phyloP scores from a whole-genome alignment of 345 rosid species.

The Citrus hindsii region DNA sequence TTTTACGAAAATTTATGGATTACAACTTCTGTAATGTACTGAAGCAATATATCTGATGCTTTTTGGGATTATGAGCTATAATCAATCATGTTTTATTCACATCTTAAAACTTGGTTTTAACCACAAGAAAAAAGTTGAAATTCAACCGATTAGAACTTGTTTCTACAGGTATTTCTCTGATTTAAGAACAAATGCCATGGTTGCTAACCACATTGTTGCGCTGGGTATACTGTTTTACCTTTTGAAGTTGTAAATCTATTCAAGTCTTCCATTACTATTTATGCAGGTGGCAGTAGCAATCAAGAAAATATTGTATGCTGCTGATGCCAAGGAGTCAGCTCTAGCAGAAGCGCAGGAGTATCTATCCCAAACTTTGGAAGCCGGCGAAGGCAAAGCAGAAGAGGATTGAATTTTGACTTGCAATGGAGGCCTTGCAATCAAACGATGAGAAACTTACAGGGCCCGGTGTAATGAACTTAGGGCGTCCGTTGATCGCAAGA shows the following conservation, averaged over 20 bases:
- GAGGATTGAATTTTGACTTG: conserved; percentile 14
- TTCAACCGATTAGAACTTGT: neutral
- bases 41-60: neutral
- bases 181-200: neutral
- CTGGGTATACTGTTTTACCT: neutral
- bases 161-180: neutral
- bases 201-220: neutral
- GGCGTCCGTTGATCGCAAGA: conserved; percentile 3
- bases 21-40: neutral
- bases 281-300: conserved; percentile 74
- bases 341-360: conserved; percentile 86
- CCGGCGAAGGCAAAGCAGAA: conserved; percentile 35
- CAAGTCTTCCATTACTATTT: neutral
- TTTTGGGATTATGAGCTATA: neutral
- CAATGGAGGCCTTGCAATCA: neutral
- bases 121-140: neutral
- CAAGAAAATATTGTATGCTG: conserved; percentile 86
- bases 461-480: neutral
- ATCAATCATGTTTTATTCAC: neutral
- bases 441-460: neutral
- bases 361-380: conserved; percentile 31
- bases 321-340: conserved; percentile 71
- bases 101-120: neutral
- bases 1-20: neutral
- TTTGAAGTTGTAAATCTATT: neutral